Evolutionary conservation across 1,139 yeast genomes (phyloP), one percentile per base, ranked within the genome.

Genomic region (Kodamaea ohmeri): DNA sequence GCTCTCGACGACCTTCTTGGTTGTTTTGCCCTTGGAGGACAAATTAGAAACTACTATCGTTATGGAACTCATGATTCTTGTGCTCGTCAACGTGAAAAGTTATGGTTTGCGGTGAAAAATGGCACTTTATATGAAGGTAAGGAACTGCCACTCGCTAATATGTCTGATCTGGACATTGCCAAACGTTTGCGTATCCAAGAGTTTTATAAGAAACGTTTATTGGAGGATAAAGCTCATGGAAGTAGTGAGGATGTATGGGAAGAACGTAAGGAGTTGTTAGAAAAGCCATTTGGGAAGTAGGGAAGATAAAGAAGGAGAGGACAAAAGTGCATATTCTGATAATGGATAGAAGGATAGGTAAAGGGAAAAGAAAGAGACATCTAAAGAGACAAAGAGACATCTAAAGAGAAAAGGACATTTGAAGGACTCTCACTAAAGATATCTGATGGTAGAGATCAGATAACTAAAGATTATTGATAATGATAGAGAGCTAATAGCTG

Each of bases 21-120:
- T 36, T 90, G 97, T 58, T 88, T 86, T 64, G 85, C 96, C 0
- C 56, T 89, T 2, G 97, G 97, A 2, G 96, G 96, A 1, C 96
- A 89, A 56, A 65, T 85, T 21, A 76, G 92, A 46, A 76, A 83
- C 58, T 83, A 85, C 53, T 90, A 90, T 56, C 64, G 97, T 37
- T 83, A 80, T 53, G 97, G 97, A 3, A 76, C 80, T 32, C 73
- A 87, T 52, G 79, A 83, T 40, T 65, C 76, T 42, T 90, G 97
- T 61, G 72, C 71, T 30, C 73, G 73, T 39, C 86, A 86, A 52
- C 69, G 87, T 44, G 78, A 76, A 29, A 88, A 88, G 65, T 70
- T 89, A 50, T 83, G 85, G 73, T 89, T 90, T 61, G 90, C 97
- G 46, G 53, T 90, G 29, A 67, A 71, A 39, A 75, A 85, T 56